Evolutionary conservation across 495 filamentous ascomycete genomes (phyloP).

Genomic region (Aspergillus sparsus): DNA sequence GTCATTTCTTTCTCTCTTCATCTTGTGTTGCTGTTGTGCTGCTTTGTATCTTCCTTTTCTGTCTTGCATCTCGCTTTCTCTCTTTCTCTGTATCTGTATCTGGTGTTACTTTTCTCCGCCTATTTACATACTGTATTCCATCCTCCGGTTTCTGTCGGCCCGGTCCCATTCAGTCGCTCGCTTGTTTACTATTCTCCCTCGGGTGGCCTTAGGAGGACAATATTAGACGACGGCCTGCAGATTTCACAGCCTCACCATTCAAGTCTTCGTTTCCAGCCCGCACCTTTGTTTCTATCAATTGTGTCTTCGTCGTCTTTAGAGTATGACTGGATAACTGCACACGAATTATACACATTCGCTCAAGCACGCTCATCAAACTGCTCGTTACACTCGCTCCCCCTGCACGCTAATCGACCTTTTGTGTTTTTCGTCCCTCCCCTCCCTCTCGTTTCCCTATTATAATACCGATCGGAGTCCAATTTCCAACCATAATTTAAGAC

Average conservation of each 20-base stretch:
- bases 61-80: not conserved
- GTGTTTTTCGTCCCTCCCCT: too few relatives aligned
- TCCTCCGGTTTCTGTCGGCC: not conserved
- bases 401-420: conserved; percentile 6
- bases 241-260: conserved; percentile 23
- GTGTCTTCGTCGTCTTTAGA: not conserved
- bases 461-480: conserved; percentile 3
- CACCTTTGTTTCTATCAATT: not conserved
- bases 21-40: conserved; percentile 20
- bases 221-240: conserved; percentile 25
- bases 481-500: conserved; percentile 11
- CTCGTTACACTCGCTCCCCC: not conserved
- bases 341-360: not conserved
- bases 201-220: conserved; percentile 19
- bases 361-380: not conserved
- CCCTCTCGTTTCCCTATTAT: not conserved
- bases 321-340: conserved; percentile 1
- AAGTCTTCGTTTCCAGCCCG: conserved; percentile 1
- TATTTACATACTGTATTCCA: not conserved
- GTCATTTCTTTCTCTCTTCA: conserved; percentile 13
- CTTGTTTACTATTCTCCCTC: conserved; percentile 29
- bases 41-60: conserved; percentile 25
- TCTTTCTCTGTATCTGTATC: conserved; percentile 10
- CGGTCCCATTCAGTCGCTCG: conserved; percentile 24
- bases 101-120: conserved; percentile 11